Conservation (phyloP, 2,329 filamentous ascomycete species). For the Diaporthe sp. region DNA sequence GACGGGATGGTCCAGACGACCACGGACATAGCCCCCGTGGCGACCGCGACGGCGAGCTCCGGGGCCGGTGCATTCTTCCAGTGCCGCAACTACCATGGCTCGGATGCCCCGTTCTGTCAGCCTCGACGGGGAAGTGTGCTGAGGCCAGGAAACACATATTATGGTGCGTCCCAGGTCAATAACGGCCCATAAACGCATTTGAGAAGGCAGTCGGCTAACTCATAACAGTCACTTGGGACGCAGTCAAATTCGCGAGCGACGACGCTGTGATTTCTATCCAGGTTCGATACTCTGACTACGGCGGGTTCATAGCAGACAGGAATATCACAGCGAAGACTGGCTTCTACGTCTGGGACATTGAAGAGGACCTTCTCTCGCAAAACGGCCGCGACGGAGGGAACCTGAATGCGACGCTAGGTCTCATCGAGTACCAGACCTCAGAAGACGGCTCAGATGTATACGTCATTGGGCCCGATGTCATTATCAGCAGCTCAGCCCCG, state of each 20-base stretch:
- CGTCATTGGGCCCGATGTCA: conserved; percentile 47
- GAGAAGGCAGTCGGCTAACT: neutral
- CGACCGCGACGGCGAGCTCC: conserved; percentile 47
- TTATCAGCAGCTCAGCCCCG: conserved; percentile 38
- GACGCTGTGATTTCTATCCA: conserved; percentile 44
- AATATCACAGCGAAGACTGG: conserved; percentile 47
- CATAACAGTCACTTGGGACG: conserved; percentile 52
- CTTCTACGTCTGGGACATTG: conserved; percentile 49
- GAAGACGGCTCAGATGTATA: conserved; percentile 38
- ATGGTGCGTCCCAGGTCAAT: conserved; percentile 46
- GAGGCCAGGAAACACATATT: conserved; percentile 51
- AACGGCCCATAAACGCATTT: neutral
- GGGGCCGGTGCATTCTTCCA: conserved; percentile 49
- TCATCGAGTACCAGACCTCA: conserved; percentile 44
- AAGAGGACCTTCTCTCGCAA: conserved; percentile 44
- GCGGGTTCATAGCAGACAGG: conserved; percentile 40
- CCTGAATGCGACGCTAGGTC: conserved; percentile 42
- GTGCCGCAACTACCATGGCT: conserved; percentile 48
- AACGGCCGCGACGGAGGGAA: conserved; percentile 20
- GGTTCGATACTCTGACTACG: conserved; percentile 41
- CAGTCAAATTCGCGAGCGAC: conserved; percentile 45
- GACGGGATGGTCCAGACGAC: conserved; percentile 46
- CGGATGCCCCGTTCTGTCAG: conserved; percentile 51
- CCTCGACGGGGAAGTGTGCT: conserved; percentile 49
- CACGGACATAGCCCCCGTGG: conserved; percentile 51